Base-by-base conservation (phyloP, 441 rosid species). In the Lepidium campestre region DNA sequence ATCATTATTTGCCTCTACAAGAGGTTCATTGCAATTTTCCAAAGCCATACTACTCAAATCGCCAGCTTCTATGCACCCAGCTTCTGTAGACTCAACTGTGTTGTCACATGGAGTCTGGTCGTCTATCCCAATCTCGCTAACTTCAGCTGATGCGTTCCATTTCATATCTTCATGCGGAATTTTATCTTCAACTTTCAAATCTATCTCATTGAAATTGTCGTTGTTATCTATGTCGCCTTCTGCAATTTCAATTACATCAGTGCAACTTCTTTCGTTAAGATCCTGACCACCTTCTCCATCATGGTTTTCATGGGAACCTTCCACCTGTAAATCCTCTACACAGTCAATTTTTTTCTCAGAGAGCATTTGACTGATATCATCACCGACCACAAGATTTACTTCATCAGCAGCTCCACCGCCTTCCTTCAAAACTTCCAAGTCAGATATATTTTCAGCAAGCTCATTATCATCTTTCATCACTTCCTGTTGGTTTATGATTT, bases 391-490 rank as follows among this genome's bases (percentile, higher is more conserved):
- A 57, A 60, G 65, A 71, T 76, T 76, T 58, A 65, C 79, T 34
- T 76, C 78, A 77, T 78, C 84, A 71, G 60, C 79, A 79, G 63
- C 74, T 57, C 42, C 79, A 50, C 44, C 14, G 50, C 52, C 77
- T 62, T 63, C 83, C 64, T 65, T 62, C 39, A 79, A 81, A 75
- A 64, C 68, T 59, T 83, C 92, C 82, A 80, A 72, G 45, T 82
- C 88, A 68, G 49, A 60, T 46, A 49, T 55, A 70, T 71, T 80
- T 22, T 71, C 83, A 61, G 72, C 75, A 60, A 74, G 74, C 61
- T 83, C 86, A 22, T 54, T 75, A 52, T 82, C 47, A 31, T 59
- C 66, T 74, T 74, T 72, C 25, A 22, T 46, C 53, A 34, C 75
- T 71, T 70, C 78, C 68, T 65, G 73, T 57, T 65, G 71, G 35